Evolutionary conservation across 2,329 filamentous ascomycete genomes (phyloP), one percentile per base, ranked within the genome.

Genomic region (Chaetomium olivaceum): DNA sequence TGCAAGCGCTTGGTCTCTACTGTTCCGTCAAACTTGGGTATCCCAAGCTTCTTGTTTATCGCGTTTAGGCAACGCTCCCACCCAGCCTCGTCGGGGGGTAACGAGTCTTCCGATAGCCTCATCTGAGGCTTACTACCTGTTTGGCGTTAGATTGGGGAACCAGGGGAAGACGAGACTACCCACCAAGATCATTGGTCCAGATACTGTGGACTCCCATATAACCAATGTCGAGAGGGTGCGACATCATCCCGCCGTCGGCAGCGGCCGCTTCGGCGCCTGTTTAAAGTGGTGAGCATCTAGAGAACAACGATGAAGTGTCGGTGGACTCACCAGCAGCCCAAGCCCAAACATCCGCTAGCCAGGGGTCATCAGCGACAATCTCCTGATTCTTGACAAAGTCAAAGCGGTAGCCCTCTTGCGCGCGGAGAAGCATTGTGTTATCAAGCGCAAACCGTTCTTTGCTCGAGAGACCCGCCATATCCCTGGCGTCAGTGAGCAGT

Each of bases 281-380:
- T 39, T 55, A 57, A 14, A 52, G 74, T 43, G 74, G 70, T 58
- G 21, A 65, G 76, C 51, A 76, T 1, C 9, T 43, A n/a, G 36
- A 9, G 23, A 33, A 29, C 16, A 46, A 33, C 52, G 11, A 21
- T 21, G 23, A 25, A 9, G 16, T 1, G 21, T 1, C 21, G 7
- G 12, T 2, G 19, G 9, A 67, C 80, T 73, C 73, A 87, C 90
- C 87, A 65, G 85, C 82, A 57, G 93, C 82, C 82, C 91, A 91
- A 56, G 87, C 85, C 92, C 92, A 96, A n/a, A 91, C 80, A 63
- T 91, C 89, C 64, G 87, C 84, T n/a, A 94, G 80, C 86, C 90
- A 91, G 33, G 85, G 86, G 72, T 93, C 89, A 67, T 92, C 90
- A 6, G 83, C 80, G 1, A 91, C 83, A n/a, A 93, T 84, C 6